Conservation (phyloP, 106 monocot species). For the Triglochin maritima region DNA sequence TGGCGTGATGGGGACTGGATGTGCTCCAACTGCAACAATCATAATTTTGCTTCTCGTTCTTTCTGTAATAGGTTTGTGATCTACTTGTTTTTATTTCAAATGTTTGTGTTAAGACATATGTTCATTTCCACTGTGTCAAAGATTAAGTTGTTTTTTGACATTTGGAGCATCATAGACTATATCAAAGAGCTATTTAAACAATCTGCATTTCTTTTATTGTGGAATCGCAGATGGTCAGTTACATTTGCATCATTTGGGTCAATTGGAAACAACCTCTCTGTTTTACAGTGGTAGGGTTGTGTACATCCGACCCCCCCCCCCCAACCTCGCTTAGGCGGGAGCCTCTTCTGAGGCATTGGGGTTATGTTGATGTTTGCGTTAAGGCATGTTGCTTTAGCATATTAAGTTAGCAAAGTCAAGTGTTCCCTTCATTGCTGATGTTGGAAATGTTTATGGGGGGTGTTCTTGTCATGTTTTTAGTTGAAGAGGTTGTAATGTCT, state of each 20-base stretch:
- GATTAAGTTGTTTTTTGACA: too few species aligned
- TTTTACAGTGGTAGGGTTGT: too few species aligned
- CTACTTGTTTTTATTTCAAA: not conserved
- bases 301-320: too few species aligned
- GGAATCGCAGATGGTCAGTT: too few species aligned
- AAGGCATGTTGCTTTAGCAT: not conserved
- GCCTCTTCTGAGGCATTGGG: too few species aligned
- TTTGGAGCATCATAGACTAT: too few species aligned
- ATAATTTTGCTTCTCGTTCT: constrained; percentile 67
- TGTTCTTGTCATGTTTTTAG: not conserved
- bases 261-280: too few species aligned
- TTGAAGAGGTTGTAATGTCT: not conserved
- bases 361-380: not conserved
- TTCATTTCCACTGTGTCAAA: too few species aligned
- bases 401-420: not conserved
- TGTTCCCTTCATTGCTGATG: not conserved
- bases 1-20: constrained; percentile 90
- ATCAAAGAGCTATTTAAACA: too few species aligned
- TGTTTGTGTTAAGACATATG: not conserved
- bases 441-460: not conserved
- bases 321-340: too few species aligned
- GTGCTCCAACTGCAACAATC: constrained; percentile 69
- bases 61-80: constrained; percentile 50
- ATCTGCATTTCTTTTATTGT: too few species aligned
- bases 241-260: too few species aligned